A percentile compares a stretch with the other conserved stretches of the same genome.
Evolutionary conservation across 1,284 basidiomycete species (phyloP).

Genomic region (Somion occarium): DNA sequence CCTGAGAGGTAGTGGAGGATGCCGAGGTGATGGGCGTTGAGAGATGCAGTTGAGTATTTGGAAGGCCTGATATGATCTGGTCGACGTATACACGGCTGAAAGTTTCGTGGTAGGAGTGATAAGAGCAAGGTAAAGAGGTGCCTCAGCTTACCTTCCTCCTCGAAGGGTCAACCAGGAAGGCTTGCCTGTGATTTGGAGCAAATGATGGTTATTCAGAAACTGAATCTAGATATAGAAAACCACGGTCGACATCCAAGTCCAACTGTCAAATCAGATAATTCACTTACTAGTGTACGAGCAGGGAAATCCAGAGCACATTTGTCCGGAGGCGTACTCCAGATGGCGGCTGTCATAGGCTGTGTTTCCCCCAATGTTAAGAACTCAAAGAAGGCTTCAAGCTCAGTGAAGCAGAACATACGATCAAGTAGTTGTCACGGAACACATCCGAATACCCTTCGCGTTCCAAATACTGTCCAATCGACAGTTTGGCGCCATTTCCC

Average conservation of each 20-base stretch:
- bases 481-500: conserved; percentile 33
- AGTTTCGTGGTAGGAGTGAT: not conserved
- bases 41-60: conserved; percentile 51
- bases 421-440: conserved; percentile 76
- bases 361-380: conserved; percentile 2
- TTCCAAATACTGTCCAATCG: conserved; percentile 70
- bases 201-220: conserved; percentile 79
- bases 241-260: no score
- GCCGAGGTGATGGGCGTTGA: conserved; percentile 51
- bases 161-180: conserved; percentile 76
- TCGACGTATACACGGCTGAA: conserved; percentile 63
- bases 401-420: no score
- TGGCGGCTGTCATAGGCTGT: conserved; percentile 77
- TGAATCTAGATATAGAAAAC: conserved; percentile 38
- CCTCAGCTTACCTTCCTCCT: conserved; percentile 54
- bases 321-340: conserved; percentile 79
- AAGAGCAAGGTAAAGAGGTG: conserved; percentile 2
- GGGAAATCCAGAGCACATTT: conserved; percentile 72
- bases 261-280: no score
- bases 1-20: conserved; percentile 8
- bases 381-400: no score
- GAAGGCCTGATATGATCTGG: conserved; percentile 53
- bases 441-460: conserved; percentile 61
- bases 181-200: conserved; percentile 72
- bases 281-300: conserved; percentile 57